These are phyloP conservation scores for Viridothelium virens DNA, from an alignment of 495 filamentous ascomycete genomes.

Conservation along the genomic window DNA sequence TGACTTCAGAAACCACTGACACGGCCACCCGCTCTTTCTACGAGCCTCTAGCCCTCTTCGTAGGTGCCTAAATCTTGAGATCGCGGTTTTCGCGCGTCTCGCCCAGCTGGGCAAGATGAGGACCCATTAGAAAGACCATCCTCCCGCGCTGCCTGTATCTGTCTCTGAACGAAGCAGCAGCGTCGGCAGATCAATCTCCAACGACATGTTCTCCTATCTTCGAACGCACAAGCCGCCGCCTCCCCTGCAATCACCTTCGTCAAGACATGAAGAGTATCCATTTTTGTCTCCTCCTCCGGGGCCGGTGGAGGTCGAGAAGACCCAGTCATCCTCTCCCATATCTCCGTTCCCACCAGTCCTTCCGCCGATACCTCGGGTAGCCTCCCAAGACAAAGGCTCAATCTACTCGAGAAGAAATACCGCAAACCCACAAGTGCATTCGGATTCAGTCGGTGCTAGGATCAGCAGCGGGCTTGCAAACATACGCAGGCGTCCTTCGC, in stretches of 20 bases:
- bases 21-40: no score
- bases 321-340: neutral
- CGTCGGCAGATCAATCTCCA: neutral
- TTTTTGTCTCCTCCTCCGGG: neutral
- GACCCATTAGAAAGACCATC: no score
- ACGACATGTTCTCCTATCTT: constrained; percentile 15
- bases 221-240: constrained; percentile 8
- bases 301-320: neutral
- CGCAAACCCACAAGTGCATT: no score
- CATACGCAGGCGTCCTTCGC: neutral
- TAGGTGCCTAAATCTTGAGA: no score
- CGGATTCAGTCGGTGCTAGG: neutral
- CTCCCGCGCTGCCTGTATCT: no score
- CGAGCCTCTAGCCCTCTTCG: no score
- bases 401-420: neutral
- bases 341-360: constrained; percentile 8
- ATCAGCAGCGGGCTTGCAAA: neutral
- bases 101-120: no score
- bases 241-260: constrained; percentile 3
- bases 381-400: constrained; percentile 6
- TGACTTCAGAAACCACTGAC: no score
- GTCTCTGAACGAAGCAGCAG: no score
- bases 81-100: no score
- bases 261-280: neutral
- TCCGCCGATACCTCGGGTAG: constrained; percentile 4